These are phyloP conservation scores for Russula sp. DNA, from an alignment of 768 basidiomycete species.

Conservation along the genomic window DNA sequence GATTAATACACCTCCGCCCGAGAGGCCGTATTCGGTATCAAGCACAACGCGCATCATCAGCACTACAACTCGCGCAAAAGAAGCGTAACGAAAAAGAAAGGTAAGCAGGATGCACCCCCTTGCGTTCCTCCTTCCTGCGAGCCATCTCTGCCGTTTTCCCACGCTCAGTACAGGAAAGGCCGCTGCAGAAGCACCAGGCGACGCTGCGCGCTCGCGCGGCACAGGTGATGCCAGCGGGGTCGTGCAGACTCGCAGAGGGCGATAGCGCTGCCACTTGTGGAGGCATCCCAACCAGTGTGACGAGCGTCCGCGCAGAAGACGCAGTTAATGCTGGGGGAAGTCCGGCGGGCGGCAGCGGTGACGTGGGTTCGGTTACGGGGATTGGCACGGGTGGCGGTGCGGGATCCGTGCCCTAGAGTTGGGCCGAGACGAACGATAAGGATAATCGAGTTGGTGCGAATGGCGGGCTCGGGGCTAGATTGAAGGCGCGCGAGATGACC, in stretches of 20 bases:
- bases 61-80: neutral
- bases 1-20: too few relatives aligned
- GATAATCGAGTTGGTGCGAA: slow-evolving; percentile 96
- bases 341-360: neutral
- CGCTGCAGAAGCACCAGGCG: slow-evolving; percentile 28
- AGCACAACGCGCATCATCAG: neutral
- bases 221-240: slow-evolving; percentile 17
- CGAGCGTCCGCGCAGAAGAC: neutral
- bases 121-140: slow-evolving; percentile 84
- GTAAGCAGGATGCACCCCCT: slow-evolving; percentile 49
- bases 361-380: slow-evolving; percentile 16
- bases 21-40: neutral
- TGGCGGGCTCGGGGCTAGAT: slow-evolving; percentile 87
- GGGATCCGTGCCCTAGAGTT: slow-evolving; percentile 51
- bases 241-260: neutral
- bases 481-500: slow-evolving; percentile 92
- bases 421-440: slow-evolving; percentile 89
- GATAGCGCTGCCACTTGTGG: slow-evolving; percentile 1
- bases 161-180: slow-evolving; percentile 51
- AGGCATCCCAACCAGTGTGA: neutral
- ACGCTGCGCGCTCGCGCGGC: slow-evolving; percentile 25
- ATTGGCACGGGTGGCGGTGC: slow-evolving; percentile 14
- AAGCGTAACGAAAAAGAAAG: too few relatives aligned
- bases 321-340: neutral
- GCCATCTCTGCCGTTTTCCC: slow-evolving; percentile 94